Evolutionary conservation across 2,329 filamentous ascomycete species (phyloP).

Genomic region (Capronia coronata): DNA sequence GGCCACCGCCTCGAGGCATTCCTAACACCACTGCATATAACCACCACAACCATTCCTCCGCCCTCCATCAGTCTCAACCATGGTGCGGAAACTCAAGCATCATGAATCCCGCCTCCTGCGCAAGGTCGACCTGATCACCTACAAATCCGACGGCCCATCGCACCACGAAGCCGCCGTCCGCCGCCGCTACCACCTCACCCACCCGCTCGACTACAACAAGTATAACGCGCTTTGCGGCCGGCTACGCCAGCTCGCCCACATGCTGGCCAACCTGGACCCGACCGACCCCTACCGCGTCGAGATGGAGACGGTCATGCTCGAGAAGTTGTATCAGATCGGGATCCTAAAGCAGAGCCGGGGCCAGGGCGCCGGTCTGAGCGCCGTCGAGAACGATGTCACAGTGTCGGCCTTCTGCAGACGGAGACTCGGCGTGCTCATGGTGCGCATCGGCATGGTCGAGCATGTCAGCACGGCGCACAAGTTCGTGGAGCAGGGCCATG

Average conservation of each 20-base stretch:
- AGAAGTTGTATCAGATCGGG: constrained; percentile 91
- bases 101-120: constrained; percentile 90
- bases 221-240: constrained; percentile 65
- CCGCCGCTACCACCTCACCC: constrained; percentile 84
- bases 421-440: constrained; percentile 84
- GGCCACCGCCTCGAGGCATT: too few species aligned
- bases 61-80: constrained; percentile 39
- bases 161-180: constrained; percentile 77
- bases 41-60: background rate
- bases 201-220: constrained; percentile 74
- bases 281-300: constrained; percentile 71
- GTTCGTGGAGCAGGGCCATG: constrained; percentile 90
- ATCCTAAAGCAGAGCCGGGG: constrained; percentile 69
- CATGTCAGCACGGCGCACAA: constrained; percentile 65
- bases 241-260: constrained; percentile 84
- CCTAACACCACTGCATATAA: too few species aligned
- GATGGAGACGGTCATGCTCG: constrained; percentile 77
- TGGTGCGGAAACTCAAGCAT: constrained; percentile 94
- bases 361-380: constrained; percentile 61
- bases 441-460: constrained; percentile 82
- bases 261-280: constrained; percentile 72
- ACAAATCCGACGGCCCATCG: constrained; percentile 70
- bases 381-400: constrained; percentile 78
- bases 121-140: constrained; percentile 91
- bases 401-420: constrained; percentile 83